phyloP scores from a whole-genome alignment of 306 rosid species.

The Psophocarpus tetragonolobus region DNA sequence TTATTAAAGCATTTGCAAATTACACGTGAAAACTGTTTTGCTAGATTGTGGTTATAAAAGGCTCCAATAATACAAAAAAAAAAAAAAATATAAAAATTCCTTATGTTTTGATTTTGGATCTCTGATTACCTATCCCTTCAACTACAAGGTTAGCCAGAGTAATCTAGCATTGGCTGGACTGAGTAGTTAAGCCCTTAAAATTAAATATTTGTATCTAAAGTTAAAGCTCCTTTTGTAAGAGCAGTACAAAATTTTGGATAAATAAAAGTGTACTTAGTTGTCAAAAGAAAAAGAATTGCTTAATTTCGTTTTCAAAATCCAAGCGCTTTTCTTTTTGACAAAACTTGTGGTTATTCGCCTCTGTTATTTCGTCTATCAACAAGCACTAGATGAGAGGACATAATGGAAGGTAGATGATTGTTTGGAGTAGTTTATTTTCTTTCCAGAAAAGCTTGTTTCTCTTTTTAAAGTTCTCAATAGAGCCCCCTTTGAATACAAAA shows the following conservation, averaged over 20 bases:
- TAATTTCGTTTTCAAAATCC: neutral
- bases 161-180: neutral
- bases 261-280: neutral
- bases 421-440: neutral
- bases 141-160: neutral
- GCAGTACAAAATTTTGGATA: neutral
- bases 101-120: neutral
- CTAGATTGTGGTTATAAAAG: neutral
- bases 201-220: neutral
- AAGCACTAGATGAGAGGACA: neutral
- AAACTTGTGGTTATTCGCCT: neutral
- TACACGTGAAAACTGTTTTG: neutral
- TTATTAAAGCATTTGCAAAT: neutral
- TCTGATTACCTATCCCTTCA: neutral
- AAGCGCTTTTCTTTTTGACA: neutral
- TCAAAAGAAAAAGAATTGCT: neutral
- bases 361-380: neutral
- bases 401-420: neutral
- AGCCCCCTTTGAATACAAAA: neutral
- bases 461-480: neutral
- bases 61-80: neutral
- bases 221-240: neutral
- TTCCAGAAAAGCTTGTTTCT: neutral
- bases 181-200: neutral
- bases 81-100: neutral